Percentiles rank a stretch among this genome's conserved stretches.
These are phyloP conservation scores for Mycena galericulata DNA, from an alignment of 768 basidiomycete species.

Conservation along the genomic window DNA sequence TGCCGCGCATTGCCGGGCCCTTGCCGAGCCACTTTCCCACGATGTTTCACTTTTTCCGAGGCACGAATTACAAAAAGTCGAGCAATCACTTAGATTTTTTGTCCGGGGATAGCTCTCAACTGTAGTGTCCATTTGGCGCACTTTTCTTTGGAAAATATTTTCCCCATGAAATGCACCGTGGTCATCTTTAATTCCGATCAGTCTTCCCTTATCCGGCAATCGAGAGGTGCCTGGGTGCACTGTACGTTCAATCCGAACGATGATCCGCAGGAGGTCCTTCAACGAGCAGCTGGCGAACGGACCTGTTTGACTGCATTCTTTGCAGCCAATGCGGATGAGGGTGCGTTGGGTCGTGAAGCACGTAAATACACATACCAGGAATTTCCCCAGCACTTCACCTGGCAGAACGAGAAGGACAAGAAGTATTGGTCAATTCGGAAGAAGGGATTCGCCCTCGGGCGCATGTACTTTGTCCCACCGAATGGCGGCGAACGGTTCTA, in stretches of 20 bases:
- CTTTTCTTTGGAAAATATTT: too few species aligned
- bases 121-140: too few species aligned
- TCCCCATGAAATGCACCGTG: too few species aligned
- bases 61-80: too few species aligned
- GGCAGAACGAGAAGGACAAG: neutral
- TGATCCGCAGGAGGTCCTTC: neutral
- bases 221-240: too few species aligned
- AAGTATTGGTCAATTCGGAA: neutral
- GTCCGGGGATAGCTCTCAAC: too few species aligned
- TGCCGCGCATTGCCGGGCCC: too few species aligned
- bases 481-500: neutral
- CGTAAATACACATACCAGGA: neutral
- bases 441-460: neutral
- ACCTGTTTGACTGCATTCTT: neutral
- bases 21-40: too few species aligned
- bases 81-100: too few species aligned
- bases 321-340: neutral
- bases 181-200: too few species aligned
- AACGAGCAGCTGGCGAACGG: neutral
- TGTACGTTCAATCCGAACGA: neutral
- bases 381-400: neutral
- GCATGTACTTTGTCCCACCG: neutral
- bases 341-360: neutral
- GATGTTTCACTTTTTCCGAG: too few species aligned
- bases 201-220: too few species aligned